Percentiles rank a stretch among this genome's conserved stretches.
Evolutionary conservation across 176 grass and related monocot species (phyloP).

Genomic region (Zoysia japonica): DNA sequence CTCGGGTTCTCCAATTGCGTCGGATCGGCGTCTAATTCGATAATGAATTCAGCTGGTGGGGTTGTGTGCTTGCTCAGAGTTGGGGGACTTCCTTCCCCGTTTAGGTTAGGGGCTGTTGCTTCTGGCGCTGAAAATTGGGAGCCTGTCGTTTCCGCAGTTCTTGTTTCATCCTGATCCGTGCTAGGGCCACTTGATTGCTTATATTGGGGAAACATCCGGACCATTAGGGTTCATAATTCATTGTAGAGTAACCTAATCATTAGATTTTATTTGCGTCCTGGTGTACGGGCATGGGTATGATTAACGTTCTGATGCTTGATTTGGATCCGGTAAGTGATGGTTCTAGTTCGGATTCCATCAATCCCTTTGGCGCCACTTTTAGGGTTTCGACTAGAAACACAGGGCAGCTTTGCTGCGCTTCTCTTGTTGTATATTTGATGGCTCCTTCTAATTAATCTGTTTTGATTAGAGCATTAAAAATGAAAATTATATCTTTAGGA

Average conservation of each 20-base stretch:
- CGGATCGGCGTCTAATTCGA: not conserved
- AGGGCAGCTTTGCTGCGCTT: no score
- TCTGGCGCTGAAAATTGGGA: conserved; percentile 12
- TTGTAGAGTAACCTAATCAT: not conserved
- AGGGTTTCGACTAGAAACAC: not conserved
- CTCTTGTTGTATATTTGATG: no score
- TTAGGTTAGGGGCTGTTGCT: conserved; percentile 26
- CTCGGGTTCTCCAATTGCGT: not conserved
- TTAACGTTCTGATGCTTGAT: not conserved
- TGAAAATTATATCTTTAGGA: no score
- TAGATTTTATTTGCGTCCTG: not conserved
- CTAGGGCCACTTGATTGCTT: conserved; percentile 2
- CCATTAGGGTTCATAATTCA: not conserved
- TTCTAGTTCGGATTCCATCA: not conserved
- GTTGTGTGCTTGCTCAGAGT: not conserved
- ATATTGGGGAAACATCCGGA: not conserved
- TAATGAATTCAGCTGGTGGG: not conserved
- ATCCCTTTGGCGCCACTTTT: not conserved
- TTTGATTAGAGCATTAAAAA: no score
- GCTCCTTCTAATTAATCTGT: no score
- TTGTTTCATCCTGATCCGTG: not conserved
- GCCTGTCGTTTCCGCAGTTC: not conserved
- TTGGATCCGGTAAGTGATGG: conserved; percentile 14
- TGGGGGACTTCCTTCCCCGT: not conserved
- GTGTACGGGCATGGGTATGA: not conserved